Percentiles rank a stretch among this genome's conserved stretches.
phyloP scores from a whole-genome alignment of 768 basidiomycete genomes.

The Pleurotus eryngii region DNA sequence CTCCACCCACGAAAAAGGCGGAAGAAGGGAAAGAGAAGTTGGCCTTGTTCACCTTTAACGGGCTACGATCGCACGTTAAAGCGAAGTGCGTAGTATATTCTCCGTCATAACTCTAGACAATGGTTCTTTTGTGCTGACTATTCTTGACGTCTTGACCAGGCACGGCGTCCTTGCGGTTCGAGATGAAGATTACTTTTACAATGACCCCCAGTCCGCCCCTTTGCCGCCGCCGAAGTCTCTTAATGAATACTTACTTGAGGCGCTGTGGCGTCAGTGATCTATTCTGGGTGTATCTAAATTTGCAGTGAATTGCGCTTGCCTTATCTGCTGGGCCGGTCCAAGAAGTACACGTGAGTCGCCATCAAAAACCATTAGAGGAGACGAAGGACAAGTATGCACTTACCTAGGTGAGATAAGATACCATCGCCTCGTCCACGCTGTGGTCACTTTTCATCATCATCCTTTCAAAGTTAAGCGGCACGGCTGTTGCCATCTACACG shows the following conservation, averaged over 20 bases:
- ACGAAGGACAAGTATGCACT: too few relatives aligned
- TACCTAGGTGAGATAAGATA: too few relatives aligned
- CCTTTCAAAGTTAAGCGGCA: too few relatives aligned
- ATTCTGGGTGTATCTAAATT: too few relatives aligned
- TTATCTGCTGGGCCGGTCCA: too few relatives aligned
- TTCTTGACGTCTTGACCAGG: conserved; percentile 26
- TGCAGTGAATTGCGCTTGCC: too few relatives aligned
- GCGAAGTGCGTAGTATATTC: conserved; percentile 42
- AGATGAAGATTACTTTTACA: conserved; percentile 52
- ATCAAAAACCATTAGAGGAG: too few relatives aligned
- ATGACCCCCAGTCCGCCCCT: not conserved
- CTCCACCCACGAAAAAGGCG: conserved; percentile 9
- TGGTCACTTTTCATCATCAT: too few relatives aligned
- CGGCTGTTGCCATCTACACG: not conserved
- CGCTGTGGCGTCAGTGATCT: too few relatives aligned
- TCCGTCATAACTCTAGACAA: not conserved
- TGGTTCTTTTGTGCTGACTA: conserved; percentile 6
- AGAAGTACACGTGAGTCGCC: too few relatives aligned
- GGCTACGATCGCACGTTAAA: conserved; percentile 60
- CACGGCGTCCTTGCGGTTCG: conserved; percentile 43
- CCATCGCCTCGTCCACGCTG: too few relatives aligned
- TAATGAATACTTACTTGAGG: too few relatives aligned
- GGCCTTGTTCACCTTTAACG: conserved; percentile 47
- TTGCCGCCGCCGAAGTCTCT: not conserved
- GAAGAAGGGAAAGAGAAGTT: conserved; percentile 11